phyloP scores from a whole-genome alignment of 352 stramenopile species.

The Globisporangium nunn region DNA sequence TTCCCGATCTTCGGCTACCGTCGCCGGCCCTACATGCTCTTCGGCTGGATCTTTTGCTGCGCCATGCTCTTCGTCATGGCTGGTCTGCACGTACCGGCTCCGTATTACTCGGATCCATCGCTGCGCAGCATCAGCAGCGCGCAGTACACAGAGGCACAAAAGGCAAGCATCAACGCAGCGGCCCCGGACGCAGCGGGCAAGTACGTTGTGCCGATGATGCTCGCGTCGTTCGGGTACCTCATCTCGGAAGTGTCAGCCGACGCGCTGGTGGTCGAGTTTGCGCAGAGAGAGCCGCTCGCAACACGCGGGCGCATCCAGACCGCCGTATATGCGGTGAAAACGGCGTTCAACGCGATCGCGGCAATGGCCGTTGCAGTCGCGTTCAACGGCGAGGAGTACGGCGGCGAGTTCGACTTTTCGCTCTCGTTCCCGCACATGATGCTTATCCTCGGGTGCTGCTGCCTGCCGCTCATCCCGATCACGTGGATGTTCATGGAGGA shows the following conservation, averaged over 20 bases:
- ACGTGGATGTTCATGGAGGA: conserved; percentile 22
- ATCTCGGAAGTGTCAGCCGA: conserved; percentile 50
- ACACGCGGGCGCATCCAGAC: conserved; percentile 47
- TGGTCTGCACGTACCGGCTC: conserved; percentile 19
- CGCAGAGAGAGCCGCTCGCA: conserved; percentile 39
- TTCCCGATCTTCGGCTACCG: conserved; percentile 51
- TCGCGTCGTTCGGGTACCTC: conserved; percentile 60
- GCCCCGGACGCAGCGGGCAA: conserved; percentile 29
- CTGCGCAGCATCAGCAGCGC: conserved; percentile 25
- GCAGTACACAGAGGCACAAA: conserved; percentile 24
- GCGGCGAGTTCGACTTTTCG: conserved; percentile 43
- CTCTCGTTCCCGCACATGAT: conserved; percentile 45
- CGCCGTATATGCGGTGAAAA: conserved; percentile 48
- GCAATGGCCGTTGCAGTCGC: conserved; percentile 34
- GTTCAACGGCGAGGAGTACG: conserved; percentile 51
- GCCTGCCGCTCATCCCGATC: conserved; percentile 21
- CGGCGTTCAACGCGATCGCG: conserved; percentile 35
- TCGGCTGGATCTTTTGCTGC: conserved; percentile 46
- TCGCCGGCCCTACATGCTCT: conserved; percentile 47
- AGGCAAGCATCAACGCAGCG: conserved; percentile 30
- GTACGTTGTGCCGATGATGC: conserved; percentile 69
- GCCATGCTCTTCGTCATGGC: conserved; percentile 46
- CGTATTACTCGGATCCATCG: conserved; percentile 40
- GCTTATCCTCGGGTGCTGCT: conserved; percentile 31
- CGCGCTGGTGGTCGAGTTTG: conserved; percentile 53